Base-by-base conservation (phyloP, 2,329 filamentous ascomycete genomes). In the Bipolaris bicolor region DNA sequence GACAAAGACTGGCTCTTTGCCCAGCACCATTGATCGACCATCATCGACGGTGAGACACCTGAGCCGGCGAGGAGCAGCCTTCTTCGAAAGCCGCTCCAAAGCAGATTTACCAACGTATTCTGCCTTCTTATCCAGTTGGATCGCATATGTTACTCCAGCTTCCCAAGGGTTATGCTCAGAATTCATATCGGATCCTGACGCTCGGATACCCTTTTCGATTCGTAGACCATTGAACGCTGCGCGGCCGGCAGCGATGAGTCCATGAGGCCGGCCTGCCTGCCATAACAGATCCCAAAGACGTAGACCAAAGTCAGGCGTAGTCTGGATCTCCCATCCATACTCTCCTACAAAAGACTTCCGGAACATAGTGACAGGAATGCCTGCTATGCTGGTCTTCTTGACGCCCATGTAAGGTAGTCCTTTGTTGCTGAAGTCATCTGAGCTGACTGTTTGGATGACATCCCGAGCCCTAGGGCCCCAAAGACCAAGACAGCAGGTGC, bases 321-420 rank as follows among this genome's bases (percentile, higher is more conserved):
- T 80, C 57, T 86, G 84, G 18, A 88, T 80, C 66, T 88, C 86
- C 84, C 85, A 88, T 1, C 86, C 86, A 0, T 79, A 73, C 62
- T 88, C 86, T 5, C 86, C 86, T 3, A 88, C 83, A 49, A 84
- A 86, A 0, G 86, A 88, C 36, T 86, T 78, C 2, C 84, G 79
- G 64, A 86, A 80, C 0, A 79, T 79, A 0, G 78, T 82, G 2
- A 86, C 84, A 0, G 86, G 86, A 13, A 88, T 80, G 0, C 85
- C 83, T 7, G 76, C 78, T 47, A 88, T 78, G 54, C 70, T 78
- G 0, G 79, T 78, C 16, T 73, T 76, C 73, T 83, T 85, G 44
- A 80, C 78, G 0, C 77, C 75, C 58, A 84, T 81, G 52, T 84
- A 83, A 0, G 81, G 80, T 0, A 88, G 74, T 0, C 75, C 80